phyloP scores from a whole-genome alignment of 2,329 filamentous ascomycete genomes.

The Diaporthe sp. region DNA sequence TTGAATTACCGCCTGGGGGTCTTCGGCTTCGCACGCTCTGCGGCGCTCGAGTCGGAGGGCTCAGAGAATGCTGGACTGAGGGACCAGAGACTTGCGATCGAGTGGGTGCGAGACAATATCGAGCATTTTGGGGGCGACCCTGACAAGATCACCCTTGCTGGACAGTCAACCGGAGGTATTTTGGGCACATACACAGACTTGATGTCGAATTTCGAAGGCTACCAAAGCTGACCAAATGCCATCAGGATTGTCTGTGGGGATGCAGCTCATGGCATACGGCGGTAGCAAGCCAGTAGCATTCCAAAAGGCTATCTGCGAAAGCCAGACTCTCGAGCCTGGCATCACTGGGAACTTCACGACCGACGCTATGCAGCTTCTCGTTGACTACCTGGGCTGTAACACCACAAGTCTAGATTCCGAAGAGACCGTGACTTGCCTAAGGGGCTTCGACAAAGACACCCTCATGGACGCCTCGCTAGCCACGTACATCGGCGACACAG shows the following conservation, averaged over 20 bases:
- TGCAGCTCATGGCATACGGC: slow-evolving; percentile 64
- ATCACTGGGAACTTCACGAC: slow-evolving; percentile 62
- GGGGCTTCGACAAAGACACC: slow-evolving; percentile 54
- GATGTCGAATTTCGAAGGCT: background rate
- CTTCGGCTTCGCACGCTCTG: slow-evolving; percentile 48
- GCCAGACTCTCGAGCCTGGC: slow-evolving; percentile 64
- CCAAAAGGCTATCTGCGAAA: slow-evolving; percentile 59
- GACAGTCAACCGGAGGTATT: slow-evolving; percentile 36
- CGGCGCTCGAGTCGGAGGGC: slow-evolving; percentile 46
- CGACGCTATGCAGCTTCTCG: slow-evolving; percentile 58
- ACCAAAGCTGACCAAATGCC: background rate
- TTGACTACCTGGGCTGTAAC: slow-evolving; percentile 58
- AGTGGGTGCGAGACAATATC: slow-evolving; percentile 62
- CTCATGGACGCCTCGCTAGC: slow-evolving; percentile 58
- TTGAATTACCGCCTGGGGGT: slow-evolving; percentile 46
- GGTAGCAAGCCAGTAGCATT: slow-evolving; percentile 58
- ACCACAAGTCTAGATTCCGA: slow-evolving; percentile 53
- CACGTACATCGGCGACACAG: slow-evolving; percentile 55
- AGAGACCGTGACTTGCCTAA: slow-evolving; percentile 61
- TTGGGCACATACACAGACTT: background rate
- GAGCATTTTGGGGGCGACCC: slow-evolving; percentile 58
- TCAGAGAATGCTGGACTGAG: slow-evolving; percentile 60
- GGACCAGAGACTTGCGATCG: slow-evolving; percentile 58
- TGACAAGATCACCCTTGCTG: slow-evolving; percentile 39
- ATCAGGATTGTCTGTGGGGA: slow-evolving; percentile 55